Evolutionary conservation across 345 rosid species (phyloP).

Genomic region (Gynandropsis gynandra): DNA sequence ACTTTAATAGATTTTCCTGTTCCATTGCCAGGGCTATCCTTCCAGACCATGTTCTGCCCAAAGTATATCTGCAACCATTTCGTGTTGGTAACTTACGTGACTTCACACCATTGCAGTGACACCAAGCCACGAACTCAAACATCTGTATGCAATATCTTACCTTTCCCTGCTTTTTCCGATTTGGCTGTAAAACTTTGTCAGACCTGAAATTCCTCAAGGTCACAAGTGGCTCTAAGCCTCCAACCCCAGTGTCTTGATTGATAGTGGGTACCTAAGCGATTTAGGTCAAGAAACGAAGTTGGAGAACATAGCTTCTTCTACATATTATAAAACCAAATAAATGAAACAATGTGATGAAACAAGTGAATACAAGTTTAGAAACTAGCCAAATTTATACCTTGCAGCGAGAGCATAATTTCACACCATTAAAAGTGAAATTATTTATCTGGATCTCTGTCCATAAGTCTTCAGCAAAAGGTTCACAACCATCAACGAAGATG

Average conservation of each 20-base stretch:
- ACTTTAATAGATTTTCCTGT: constrained; percentile 43
- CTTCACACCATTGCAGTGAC: not conserved
- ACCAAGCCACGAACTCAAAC: constrained; percentile 3
- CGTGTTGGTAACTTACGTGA: too few relatives aligned
- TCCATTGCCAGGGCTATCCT: constrained; percentile 29
- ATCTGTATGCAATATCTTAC: constrained; percentile 31
- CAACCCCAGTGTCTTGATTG: constrained; percentile 54
- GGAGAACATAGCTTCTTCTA: too few relatives aligned
- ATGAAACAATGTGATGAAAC: not conserved
- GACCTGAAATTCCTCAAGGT: constrained; percentile 55
- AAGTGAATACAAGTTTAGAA: not conserved
- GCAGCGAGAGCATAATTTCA: constrained; percentile 73
- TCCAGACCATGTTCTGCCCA: constrained; percentile 77
- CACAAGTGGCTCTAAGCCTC: constrained; percentile 58
- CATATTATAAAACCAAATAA: not conserved
- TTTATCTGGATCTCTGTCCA: constrained; percentile 64
- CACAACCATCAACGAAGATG: constrained; percentile 73
- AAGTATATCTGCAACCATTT: constrained; percentile 50
- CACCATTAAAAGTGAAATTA: constrained; percentile 50
- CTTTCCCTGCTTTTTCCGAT: constrained; percentile 56
- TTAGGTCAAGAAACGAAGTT: not conserved
- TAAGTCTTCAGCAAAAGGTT: constrained; percentile 78
- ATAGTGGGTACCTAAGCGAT: constrained; percentile 55
- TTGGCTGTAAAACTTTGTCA: constrained; percentile 60
- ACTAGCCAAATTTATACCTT: constrained; percentile 38